Evolutionary conservation across 441 rosid species (phyloP).

Genomic region (Euphorbia celastroides): DNA sequence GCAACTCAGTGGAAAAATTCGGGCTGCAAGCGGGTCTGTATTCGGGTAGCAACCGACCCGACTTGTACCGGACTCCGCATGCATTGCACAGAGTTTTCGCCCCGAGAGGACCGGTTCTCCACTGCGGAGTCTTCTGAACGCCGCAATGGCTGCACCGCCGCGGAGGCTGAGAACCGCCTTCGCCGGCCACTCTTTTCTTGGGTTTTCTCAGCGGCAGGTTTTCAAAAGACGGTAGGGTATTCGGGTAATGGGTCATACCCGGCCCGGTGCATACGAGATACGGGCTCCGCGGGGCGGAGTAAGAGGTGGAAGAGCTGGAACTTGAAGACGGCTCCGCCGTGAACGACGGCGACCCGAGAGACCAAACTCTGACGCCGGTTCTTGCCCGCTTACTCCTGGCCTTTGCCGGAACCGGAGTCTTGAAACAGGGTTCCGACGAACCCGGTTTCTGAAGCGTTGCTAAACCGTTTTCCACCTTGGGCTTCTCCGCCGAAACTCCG

Average conservation of each 20-base stretch:
- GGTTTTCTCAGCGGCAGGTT: conserved; percentile 37
- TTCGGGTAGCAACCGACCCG: conserved; percentile 83
- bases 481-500: conserved; percentile 27
- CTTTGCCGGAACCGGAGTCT: conserved; percentile 61
- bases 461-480: conserved; percentile 19
- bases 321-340: conserved; percentile 56
- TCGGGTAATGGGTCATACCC: conserved; percentile 26
- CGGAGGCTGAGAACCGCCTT: conserved; percentile 24
- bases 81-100: conserved; percentile 92
- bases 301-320: conserved; percentile 33
- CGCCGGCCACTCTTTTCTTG: conserved; percentile 32
- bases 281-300: conserved; percentile 39
- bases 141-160: conserved; percentile 93
- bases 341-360: conserved; percentile 44
- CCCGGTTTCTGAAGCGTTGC: conserved; percentile 25
- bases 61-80: conserved; percentile 88
- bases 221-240: conserved; percentile 21
- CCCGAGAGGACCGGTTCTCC: conserved; percentile 95
- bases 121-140: conserved; percentile 90
- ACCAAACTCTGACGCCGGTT: conserved; percentile 55
- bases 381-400: conserved; percentile 78
- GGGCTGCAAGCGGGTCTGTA: conserved; percentile 97
- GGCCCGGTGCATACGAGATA: conserved; percentile 22
- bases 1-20: conserved; percentile 67
- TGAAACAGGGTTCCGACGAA: conserved; percentile 29